A percentile compares a stretch with the other conserved stretches of the same genome.
Conservation (phyloP, 805 yeast genomes). For the Myxozyma udenii region DNA sequence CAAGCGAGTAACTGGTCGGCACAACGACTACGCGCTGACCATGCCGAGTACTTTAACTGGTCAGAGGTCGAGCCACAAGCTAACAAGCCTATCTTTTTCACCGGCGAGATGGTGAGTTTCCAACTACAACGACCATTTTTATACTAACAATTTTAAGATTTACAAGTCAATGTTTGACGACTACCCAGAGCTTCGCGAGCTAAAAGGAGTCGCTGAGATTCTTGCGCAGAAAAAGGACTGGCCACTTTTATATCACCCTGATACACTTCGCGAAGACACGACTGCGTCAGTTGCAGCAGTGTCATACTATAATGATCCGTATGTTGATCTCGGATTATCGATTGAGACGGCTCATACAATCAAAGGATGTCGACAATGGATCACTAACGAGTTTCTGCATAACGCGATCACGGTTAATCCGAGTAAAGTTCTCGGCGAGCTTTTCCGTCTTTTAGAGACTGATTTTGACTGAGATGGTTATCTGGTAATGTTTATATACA, state of each 20-base stretch:
- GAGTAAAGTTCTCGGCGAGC: conserved; percentile 40
- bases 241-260: conserved; percentile 42
- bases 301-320: conserved; percentile 36
- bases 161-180: conserved; percentile 52
- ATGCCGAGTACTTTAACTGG: conserved; percentile 37
- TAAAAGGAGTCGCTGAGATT: conserved; percentile 43
- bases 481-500: not conserved
- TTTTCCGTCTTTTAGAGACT: conserved; percentile 40
- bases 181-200: conserved; percentile 43
- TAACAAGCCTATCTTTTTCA: conserved; percentile 42
- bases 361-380: conserved; percentile 43
- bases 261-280: conserved; percentile 32
- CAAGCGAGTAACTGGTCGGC: conserved; percentile 51
- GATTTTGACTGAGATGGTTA: conserved; percentile 40
- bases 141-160: conserved; percentile 33
- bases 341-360: conserved; percentile 39
- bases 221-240: conserved; percentile 37
- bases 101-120: conserved; percentile 49
- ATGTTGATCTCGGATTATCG: conserved; percentile 45
- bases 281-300: conserved; percentile 30
- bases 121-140: too few relatives aligned
- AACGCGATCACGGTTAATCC: conserved; percentile 45
- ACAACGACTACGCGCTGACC: conserved; percentile 36
- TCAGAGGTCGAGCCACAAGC: conserved; percentile 10
- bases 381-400: conserved; percentile 47